Evolutionary conservation across 1,139 yeast genomes (phyloP).

Genomic region (Suhomyces maxii): DNA sequence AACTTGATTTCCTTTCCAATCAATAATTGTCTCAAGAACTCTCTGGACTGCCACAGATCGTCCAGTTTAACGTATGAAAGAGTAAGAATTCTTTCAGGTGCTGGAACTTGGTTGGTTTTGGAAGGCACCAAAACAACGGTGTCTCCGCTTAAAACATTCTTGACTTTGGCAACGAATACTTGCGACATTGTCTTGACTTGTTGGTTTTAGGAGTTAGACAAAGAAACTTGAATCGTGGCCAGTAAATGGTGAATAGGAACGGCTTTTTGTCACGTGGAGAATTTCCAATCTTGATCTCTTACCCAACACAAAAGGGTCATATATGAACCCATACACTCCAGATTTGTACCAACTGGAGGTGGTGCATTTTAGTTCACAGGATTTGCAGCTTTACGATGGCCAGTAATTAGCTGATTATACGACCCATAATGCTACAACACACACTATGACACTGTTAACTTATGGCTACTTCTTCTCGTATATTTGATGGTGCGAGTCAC

Average conservation of each 20-base stretch:
- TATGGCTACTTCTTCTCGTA: too few relatives aligned
- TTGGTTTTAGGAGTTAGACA: too few relatives aligned
- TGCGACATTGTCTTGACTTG: slow-evolving; percentile 12
- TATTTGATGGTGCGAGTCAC: background rate
- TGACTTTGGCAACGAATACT: slow-evolving; percentile 57
- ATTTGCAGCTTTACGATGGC: too few relatives aligned
- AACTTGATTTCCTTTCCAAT: slow-evolving; percentile 70
- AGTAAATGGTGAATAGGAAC: background rate
- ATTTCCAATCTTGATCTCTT: too few relatives aligned
- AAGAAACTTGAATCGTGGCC: background rate
- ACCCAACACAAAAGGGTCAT: too few relatives aligned
- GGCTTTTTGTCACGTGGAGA: too few relatives aligned
- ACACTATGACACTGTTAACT: too few relatives aligned
- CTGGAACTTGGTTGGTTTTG: slow-evolving; percentile 43
- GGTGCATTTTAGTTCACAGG: too few relatives aligned
- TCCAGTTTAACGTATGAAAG: slow-evolving; percentile 63
- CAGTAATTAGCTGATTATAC: too few relatives aligned
- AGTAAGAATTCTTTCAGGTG: slow-evolving; percentile 61
- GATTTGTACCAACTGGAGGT: too few relatives aligned
- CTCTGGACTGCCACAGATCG: slow-evolving; percentile 60
- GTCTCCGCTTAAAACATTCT: slow-evolving; percentile 72
- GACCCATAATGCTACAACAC: too few relatives aligned
- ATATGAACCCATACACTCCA: too few relatives aligned
- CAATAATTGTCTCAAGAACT: slow-evolving; percentile 59
- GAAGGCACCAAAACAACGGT: slow-evolving; percentile 67